These are phyloP conservation scores for Hypomontagnella submonticulosa DNA, from an alignment of 495 filamentous ascomycete genomes.

Conservation along the genomic window DNA sequence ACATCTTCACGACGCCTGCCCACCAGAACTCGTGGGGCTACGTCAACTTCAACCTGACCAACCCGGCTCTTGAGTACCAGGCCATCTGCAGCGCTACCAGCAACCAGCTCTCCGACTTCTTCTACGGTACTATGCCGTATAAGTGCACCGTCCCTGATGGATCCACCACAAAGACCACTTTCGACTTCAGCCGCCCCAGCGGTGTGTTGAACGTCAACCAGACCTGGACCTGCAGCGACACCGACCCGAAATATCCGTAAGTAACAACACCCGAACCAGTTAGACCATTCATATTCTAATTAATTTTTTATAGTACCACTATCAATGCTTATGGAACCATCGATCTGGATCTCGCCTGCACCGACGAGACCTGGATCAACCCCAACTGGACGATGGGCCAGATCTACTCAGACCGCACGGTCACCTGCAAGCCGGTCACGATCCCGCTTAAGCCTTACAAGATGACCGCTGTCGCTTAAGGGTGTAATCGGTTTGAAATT, in stretches of 20 bases:
- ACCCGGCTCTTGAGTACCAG: slow-evolving; percentile 50
- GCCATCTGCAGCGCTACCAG: slow-evolving; percentile 52
- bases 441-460: slow-evolving; percentile 44
- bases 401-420: slow-evolving; percentile 52
- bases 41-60: slow-evolving; percentile 57
- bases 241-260: slow-evolving; percentile 53
- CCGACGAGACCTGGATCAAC: slow-evolving; percentile 50
- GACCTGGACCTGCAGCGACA: slow-evolving; percentile 55
- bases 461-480: slow-evolving; percentile 52
- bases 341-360: slow-evolving; percentile 51
- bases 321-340: slow-evolving; percentile 51
- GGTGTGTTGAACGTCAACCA: slow-evolving; percentile 53
- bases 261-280: slow-evolving; percentile 14
- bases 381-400: slow-evolving; percentile 55
- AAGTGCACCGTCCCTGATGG: slow-evolving; percentile 47
- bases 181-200: slow-evolving; percentile 50
- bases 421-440: slow-evolving; percentile 49
- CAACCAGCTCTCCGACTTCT: slow-evolving; percentile 56
- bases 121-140: slow-evolving; percentile 57
- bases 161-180: slow-evolving; percentile 41
- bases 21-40: slow-evolving; percentile 58
- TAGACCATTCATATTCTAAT: slow-evolving; percentile 13
- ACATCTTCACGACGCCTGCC: slow-evolving; percentile 56
- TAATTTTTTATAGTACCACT: slow-evolving; percentile 42
- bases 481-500: slow-evolving; percentile 1